Base-by-base conservation (phyloP, 352 stramenopile species). In the Phytophthora tubulina region DNA sequence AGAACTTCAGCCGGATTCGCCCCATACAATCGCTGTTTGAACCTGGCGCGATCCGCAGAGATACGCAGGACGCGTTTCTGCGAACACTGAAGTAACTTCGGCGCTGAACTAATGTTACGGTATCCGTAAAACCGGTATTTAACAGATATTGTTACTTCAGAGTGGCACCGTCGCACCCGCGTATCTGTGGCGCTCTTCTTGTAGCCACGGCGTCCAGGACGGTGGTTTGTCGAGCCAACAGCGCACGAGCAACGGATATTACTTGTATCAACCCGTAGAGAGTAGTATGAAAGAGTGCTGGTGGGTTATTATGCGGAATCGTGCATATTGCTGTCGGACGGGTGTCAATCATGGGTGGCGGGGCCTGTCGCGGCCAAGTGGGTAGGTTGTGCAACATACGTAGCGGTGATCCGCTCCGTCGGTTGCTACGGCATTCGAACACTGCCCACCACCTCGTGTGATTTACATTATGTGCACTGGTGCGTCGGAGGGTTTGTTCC, bases 61-160 rank as follows among this genome's bases (percentile, higher is more conserved):
- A 46, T 46, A 46, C 39, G 39, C 39, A 46, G 13, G 14, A 17
- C 39, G 39, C 39, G 39, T 46, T 46, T 46, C 39, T 46, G 13
- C 4, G 11, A 15, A 17, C 39, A 46, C 39, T 46, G 39, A 46
- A 27, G 39, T 27, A 46, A 46, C 7, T 46, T 46, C 39, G 48
- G 2, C 21, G 21, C 11, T 46, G 63, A 56, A 63, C 63, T 70
- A 27, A 27, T 27, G 21, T 27, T 27, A 27, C 21, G 21, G 21
- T 27, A 57, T 70, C 52, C 63, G 44, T 10, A 32, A 27, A 63
- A 70, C 63, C 63, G 63, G 53, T 70, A 64, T 70, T 69, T 63
- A 55, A 60, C 44, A 56, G 55, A 41, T 50, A 49, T 56, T 55
- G 38, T 55, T 69, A 62, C 50, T 69, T 69, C 32, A 61, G 13